Conservation (phyloP, 768 basidiomycete genomes). For the Gymnopilus junonius region DNA sequence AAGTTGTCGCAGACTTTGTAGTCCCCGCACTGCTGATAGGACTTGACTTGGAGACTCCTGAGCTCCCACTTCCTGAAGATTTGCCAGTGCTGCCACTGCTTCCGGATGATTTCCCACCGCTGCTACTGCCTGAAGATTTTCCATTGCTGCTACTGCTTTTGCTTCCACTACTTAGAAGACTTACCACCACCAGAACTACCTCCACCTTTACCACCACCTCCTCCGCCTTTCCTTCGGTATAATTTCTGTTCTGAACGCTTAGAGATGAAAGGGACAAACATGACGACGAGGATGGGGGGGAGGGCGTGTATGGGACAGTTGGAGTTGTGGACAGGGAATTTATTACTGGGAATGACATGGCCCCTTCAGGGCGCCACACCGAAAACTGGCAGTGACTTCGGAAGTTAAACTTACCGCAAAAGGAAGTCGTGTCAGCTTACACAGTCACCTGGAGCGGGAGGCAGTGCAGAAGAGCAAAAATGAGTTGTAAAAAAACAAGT, state of each 20-base stretch:
- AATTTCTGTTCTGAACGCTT: slow-evolving; percentile 22
- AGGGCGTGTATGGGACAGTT: not conserved
- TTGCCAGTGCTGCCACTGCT: not conserved
- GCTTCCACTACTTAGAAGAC: slow-evolving; percentile 13
- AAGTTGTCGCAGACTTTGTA: slow-evolving; percentile 27
- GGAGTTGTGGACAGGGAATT: slow-evolving; percentile 2
- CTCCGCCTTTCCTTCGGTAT: slow-evolving; percentile 32
- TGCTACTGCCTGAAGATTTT: not conserved
- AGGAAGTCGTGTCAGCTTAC: not conserved
- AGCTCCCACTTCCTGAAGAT: slow-evolving; percentile 15
- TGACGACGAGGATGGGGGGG: slow-evolving; percentile 3
- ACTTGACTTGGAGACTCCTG: slow-evolving; percentile 13
- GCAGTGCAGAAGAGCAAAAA: not conserved
- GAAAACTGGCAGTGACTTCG: not conserved
- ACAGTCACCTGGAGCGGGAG: not conserved
- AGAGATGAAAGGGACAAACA: slow-evolving; percentile 34
- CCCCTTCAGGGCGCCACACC: not conserved
- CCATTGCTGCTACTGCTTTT: slow-evolving; percentile 1
- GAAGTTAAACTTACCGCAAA: not conserved
- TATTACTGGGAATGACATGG: not conserved
- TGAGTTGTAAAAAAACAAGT: not conserved
- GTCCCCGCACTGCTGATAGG: slow-evolving; percentile 11
- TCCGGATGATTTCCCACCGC: slow-evolving; percentile 1
- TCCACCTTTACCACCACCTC: slow-evolving; percentile 23
- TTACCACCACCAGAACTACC: slow-evolving; percentile 15